Evolutionary conservation across 2,329 filamentous ascomycete genomes (phyloP).

Genomic region (Cercospora sp.): DNA sequence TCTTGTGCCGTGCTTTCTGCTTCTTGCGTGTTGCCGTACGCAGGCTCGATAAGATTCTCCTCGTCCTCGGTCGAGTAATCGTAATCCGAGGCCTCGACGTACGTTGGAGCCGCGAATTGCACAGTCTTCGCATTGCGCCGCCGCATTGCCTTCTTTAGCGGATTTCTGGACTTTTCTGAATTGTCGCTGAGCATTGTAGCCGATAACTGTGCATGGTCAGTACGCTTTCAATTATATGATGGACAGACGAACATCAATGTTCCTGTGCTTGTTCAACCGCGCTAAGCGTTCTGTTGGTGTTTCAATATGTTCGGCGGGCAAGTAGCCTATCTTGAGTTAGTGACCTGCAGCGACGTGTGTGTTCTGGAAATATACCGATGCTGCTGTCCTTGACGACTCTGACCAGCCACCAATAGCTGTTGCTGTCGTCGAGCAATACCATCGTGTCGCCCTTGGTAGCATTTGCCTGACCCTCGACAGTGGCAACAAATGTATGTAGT

Average conservation of each 20-base stretch:
- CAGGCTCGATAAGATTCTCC: conserved; percentile 34
- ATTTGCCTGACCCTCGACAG: conserved; percentile 96
- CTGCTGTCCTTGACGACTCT: conserved; percentile 96
- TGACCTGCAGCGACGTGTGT: not conserved
- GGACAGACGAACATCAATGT: conserved; percentile 75
- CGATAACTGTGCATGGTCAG: conserved; percentile 55
- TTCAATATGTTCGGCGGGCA: conserved; percentile 97
- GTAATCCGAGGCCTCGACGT: conserved; percentile 82
- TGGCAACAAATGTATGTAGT: conserved; percentile 94
- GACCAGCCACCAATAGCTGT: conserved; percentile 99
- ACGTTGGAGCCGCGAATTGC: conserved; percentile 79
- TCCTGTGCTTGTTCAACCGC: conserved; percentile 93
- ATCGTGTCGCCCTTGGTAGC: conserved; percentile 98
- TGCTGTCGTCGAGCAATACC: conserved; percentile 96
- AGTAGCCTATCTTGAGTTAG: conserved; percentile 65
- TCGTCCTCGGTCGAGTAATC: conserved; percentile 80
- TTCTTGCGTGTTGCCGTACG: conserved; percentile 25
- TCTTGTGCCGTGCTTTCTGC: conserved; percentile 25
- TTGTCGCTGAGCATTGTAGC: conserved; percentile 71
- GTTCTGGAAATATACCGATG: conserved; percentile 61
- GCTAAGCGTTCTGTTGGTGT: conserved; percentile 93
- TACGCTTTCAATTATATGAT: conserved; percentile 22
- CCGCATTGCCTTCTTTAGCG: conserved; percentile 80
- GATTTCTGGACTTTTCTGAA: conserved; percentile 77
- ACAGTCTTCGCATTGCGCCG: conserved; percentile 82